Base-by-base conservation (phyloP, 1,284 basidiomycete genomes). In the Schizopora paradoxa region DNA sequence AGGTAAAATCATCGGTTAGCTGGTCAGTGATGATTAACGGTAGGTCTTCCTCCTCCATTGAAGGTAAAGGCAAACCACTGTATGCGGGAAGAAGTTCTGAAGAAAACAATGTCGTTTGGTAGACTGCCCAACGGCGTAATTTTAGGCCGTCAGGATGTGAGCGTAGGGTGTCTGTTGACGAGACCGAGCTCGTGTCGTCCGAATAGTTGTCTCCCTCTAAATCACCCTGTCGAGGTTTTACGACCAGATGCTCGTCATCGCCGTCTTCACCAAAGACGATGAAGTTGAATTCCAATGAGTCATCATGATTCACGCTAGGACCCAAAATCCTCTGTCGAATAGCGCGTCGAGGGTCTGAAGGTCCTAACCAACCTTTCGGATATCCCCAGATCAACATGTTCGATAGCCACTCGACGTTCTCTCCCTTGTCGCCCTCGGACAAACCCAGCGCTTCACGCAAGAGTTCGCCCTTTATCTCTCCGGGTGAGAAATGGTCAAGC, bases 321-420 rank as follows among this genome's bases (percentile, higher is more conserved):
- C n/a, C n/a, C 13, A 63, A 31, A 23, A 79, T 71, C 21, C 64
- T 59, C 26, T 58, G 58, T 43, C 64, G 64, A 31, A 82, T 66
- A 33, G 58, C 56, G 23, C 74, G 65, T 46, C 67, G 68, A 4
- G 83, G 84, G 59, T 86, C 74, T 28, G 47, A 51, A 6, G 51
- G 45, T 26, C 67, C 60, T n/a, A 70, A 59, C 83, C 85, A 89
- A 0, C 86, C 86, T 16, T 66, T 71, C 22, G 86, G 86, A 59
- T 88, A 89, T 0, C 86, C 86, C 83, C 83, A 86, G 19, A 66
- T 56, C 10, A 78, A 68, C 61, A 89, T 87, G 44, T 77, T 77
- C 43, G 58, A 65, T 25, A 86, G 66, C 81, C 83, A 86, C 22
- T 73, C 72, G 19, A 60, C 61, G 8, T 59, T 43, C 28, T 63